Percentiles rank a stretch among this genome's conserved stretches.
Conservation (phyloP, 306 rosid species). For the Neltuma alba region DNA sequence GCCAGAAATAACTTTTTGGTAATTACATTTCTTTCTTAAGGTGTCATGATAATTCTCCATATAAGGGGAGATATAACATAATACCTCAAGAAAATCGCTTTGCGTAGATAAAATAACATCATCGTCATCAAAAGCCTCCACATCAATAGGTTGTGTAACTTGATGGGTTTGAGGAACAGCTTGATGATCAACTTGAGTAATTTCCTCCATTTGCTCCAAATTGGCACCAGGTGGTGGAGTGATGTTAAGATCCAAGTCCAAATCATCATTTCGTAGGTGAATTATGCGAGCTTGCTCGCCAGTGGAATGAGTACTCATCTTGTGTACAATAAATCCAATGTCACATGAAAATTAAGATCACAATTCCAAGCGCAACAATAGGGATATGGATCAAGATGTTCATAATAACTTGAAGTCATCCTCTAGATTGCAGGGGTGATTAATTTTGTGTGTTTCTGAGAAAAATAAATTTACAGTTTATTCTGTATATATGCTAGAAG, state of each 20-base stretch:
- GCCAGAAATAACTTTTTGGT: no score
- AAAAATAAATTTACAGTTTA: background rate
- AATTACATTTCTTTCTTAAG: no score
- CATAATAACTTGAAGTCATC: background rate
- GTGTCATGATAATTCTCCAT: no score
- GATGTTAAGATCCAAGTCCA: constrained; percentile 28
- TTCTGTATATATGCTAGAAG: background rate
- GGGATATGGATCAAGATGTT: background rate
- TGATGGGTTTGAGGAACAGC: constrained; percentile 18
- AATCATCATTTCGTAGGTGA: background rate
- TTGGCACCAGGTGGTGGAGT: background rate
- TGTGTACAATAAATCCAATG: background rate
- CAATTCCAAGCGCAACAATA: background rate
- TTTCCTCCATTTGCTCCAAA: constrained; percentile 1
- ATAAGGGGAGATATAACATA: background rate
- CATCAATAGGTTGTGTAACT: constrained; percentile 47
- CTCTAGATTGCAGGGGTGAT: background rate
- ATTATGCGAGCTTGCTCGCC: background rate
- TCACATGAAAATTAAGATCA: background rate
- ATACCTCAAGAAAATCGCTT: constrained; percentile 62
- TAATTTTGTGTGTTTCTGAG: background rate
- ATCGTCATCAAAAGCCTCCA: constrained; percentile 63
- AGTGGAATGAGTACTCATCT: constrained; percentile 17
- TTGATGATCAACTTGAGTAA: background rate
- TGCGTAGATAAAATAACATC: constrained; percentile 69